Evolutionary conservation across 129 eudicot genomes (phyloP), one percentile per base, ranked within the genome.

Genomic region (Smallanthus sonchifolius): DNA sequence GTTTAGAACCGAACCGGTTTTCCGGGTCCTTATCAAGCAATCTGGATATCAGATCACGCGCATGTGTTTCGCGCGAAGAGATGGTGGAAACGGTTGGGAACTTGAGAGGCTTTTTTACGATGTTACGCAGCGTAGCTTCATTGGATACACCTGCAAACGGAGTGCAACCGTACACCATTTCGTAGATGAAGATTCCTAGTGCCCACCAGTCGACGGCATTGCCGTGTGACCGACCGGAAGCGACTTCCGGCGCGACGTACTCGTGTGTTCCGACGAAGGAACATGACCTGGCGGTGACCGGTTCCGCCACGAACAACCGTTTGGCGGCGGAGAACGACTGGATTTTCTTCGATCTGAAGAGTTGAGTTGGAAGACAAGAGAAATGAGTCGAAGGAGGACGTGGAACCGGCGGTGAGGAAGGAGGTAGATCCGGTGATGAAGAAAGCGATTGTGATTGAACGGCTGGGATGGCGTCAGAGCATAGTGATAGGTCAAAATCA

Each of bases 151-250:
- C 98, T 0, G 82, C 95, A 49, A 90, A 93, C 3, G 98, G 98
- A 1, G 98, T 93, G 55, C 87, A 84, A 38, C 98, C 98, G 74
- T 93, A 93, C 7, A 90, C 78, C 96, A 93, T 87, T 66, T 93
- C 98, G 86, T 93, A 90, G 52, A 93, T 79, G 61, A 93, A 93
- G 1, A 93, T 74, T n/a, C 98, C 98, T 0, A 86, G 34, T 7
- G 98, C 96, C 98, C 98, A 93, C 98, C 98, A 93, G 75, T 93
- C 98, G 20, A 93, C 98, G 9, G 98, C 90, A 20, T 80, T 93
- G 4, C 98, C 98, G 78, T 93, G 98, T 67, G 96, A 85, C 59
- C 80, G 45, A 5, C 96, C 96, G 36, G 95, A 79, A 1, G 98
- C 98, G 30, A 93, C 98, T 81, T 93, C 98, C 9, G 98, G 97